Evolutionary conservation across 176 grass and related monocot genomes (phyloP).

Genomic region (Oryza australiensis): DNA sequence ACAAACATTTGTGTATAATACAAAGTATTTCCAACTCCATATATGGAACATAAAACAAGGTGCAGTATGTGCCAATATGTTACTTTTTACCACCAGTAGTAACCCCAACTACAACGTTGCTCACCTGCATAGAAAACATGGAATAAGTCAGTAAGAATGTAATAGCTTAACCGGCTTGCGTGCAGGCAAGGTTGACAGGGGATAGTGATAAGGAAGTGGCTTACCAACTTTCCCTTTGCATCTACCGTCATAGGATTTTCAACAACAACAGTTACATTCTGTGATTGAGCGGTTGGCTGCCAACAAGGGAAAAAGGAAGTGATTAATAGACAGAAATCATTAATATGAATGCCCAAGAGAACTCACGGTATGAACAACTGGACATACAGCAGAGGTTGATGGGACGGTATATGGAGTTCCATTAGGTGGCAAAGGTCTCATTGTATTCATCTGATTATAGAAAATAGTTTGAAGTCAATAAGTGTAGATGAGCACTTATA

Average conservation of each 20-base stretch:
- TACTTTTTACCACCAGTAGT: conserved; percentile 54
- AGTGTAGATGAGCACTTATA: background rate
- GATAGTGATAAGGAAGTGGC: background rate
- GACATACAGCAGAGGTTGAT: conserved; percentile 43
- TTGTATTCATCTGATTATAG: conserved; percentile 44
- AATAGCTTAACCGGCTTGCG: background rate
- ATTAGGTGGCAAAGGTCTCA: conserved; percentile 50
- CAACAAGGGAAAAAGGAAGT: background rate
- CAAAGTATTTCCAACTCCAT: conserved; percentile 35
- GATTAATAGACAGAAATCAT: conserved; percentile 30
- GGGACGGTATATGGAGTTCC: conserved; percentile 38
- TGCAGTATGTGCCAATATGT: conserved; percentile 12
- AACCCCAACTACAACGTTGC: conserved; percentile 74
- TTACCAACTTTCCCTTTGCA: conserved; percentile 87
- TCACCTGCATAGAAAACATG: conserved; percentile 51
- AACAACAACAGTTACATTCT: conserved; percentile 78
- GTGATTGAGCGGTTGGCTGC: conserved; percentile 42
- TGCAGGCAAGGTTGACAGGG: background rate
- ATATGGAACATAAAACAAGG: conserved; percentile 38
- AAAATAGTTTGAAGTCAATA: background rate
- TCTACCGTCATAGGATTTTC: conserved; percentile 93
- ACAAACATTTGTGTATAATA: conserved; percentile 37
- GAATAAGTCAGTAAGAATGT: background rate
- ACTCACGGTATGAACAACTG: conserved; percentile 16
- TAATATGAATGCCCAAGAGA: background rate